Percentiles rank a stretch among this genome's conserved stretches.
Evolutionary conservation across 1,139 yeast species (phyloP).

Genomic region (Pneumocystis sp.): DNA sequence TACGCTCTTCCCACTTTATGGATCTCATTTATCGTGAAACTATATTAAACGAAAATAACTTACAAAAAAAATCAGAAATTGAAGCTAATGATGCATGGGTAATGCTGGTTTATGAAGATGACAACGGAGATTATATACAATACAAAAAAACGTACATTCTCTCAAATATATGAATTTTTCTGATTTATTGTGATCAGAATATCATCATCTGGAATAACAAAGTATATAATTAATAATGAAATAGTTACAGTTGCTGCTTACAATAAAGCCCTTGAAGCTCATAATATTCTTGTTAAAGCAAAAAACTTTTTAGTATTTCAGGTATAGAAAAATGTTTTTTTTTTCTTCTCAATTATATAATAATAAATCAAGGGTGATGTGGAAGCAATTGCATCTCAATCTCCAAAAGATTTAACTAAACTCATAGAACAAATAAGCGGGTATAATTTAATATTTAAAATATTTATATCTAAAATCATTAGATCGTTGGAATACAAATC

Average conservation of each 20-base stretch:
- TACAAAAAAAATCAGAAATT: slow-evolving; percentile 22
- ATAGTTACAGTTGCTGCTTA: slow-evolving; percentile 54
- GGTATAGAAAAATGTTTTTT: slow-evolving; percentile 11
- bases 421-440: slow-evolving; percentile 52
- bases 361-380: slow-evolving; percentile 51
- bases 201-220: slow-evolving; percentile 43
- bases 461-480: slow-evolving; percentile 25
- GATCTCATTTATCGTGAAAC: slow-evolving; percentile 72
- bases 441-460: not conserved
- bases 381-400: slow-evolving; percentile 81
- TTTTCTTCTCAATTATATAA: not conserved
- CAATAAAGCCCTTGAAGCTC: slow-evolving; percentile 49
- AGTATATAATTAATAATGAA: slow-evolving; percentile 51
- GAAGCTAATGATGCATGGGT: slow-evolving; percentile 57
- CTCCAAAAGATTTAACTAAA: slow-evolving; percentile 57
- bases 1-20: slow-evolving; percentile 57
- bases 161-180: not conserved
- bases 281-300: slow-evolving; percentile 76
- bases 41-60: slow-evolving; percentile 19
- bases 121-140: slow-evolving; percentile 27
- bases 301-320: slow-evolving; percentile 87
- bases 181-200: slow-evolving; percentile 22
- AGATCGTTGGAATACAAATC: slow-evolving; percentile 57
- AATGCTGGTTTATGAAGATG: slow-evolving; percentile 58
- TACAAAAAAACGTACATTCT: slow-evolving; percentile 12